Percentiles rank a stretch among this genome's conserved stretches.
Evolutionary conservation across 345 rosid species (phyloP).

Genomic region (Crucihimalaya himalaica): DNA sequence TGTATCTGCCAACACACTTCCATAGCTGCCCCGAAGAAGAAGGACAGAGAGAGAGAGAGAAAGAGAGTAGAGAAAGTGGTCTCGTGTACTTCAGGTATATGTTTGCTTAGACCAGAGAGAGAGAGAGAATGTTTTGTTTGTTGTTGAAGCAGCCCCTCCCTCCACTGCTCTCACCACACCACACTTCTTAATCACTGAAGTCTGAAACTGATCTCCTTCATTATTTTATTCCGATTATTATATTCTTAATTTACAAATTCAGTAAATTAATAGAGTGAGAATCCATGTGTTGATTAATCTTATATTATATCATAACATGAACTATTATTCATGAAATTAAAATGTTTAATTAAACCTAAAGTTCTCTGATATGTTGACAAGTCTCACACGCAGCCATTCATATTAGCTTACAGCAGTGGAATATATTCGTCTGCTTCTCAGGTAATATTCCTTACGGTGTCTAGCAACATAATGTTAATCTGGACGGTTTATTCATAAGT

Average conservation of each 20-base stretch:
- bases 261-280: neutral
- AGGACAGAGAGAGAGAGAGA: neutral
- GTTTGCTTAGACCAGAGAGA: neutral
- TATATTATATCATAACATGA: neutral
- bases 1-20: slow-evolving; percentile 65
- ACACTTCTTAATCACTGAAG: slow-evolving; percentile 33
- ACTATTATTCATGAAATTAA: neutral
- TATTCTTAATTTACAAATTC: neutral
- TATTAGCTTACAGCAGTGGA: neutral
- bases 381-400: slow-evolving; percentile 1
- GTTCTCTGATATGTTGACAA: neutral
- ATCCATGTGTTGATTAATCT: slow-evolving; percentile 19
- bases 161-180: slow-evolving; percentile 34
- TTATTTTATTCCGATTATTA: neutral
- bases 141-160: slow-evolving; percentile 24
- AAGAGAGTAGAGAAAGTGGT: neutral
- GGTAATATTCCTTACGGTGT: neutral
- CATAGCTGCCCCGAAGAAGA: slow-evolving; percentile 46
- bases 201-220: slow-evolving; percentile 17
- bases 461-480: neutral
- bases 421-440: slow-evolving; percentile 1
- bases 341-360: neutral
- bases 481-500: neutral
- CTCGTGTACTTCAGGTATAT: slow-evolving; percentile 20
- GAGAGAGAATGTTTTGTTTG: slow-evolving; percentile 32